Conservation (phyloP, 2,329 filamentous ascomycete genomes). For the Phaeosphaeriaceae sp. region DNA sequence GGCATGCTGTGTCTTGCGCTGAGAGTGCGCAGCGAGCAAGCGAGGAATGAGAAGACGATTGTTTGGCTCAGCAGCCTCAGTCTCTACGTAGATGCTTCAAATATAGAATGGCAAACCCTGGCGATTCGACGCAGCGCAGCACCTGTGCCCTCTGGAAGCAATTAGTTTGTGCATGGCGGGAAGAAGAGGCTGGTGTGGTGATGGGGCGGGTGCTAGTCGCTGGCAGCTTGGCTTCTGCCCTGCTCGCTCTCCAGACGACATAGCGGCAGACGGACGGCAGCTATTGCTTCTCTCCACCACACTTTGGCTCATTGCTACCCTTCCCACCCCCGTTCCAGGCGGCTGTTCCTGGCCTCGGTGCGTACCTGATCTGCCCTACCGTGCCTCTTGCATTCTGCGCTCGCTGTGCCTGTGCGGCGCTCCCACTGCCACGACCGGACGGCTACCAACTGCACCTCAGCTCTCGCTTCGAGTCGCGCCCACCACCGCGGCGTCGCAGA, state of each 20-base stretch:
- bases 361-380: constrained; percentile 3
- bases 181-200: not conserved
- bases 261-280: not conserved
- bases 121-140: not conserved
- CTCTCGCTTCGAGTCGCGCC: constrained; percentile 16
- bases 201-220: not conserved
- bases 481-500: constrained; percentile 12
- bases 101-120: not conserved
- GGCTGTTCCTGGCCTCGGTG: constrained; percentile 19
- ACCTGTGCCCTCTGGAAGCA: not conserved
- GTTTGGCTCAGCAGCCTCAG: not conserved
- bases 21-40: not conserved
- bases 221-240: constrained; percentile 8
- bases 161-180: not conserved
- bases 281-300: constrained; percentile 1
- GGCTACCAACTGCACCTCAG: constrained; percentile 9
- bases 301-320: constrained; percentile 14
- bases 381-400: too few species aligned
- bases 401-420: constrained; percentile 4
- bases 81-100: not conserved
- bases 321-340: constrained; percentile 13
- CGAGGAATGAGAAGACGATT: not conserved
- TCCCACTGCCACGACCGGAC: constrained; percentile 1
- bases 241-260: constrained; percentile 9
- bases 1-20: not conserved